phyloP scores from a whole-genome alignment of 2,329 filamentous ascomycete genomes.

The Colletotrichum trifolii region DNA sequence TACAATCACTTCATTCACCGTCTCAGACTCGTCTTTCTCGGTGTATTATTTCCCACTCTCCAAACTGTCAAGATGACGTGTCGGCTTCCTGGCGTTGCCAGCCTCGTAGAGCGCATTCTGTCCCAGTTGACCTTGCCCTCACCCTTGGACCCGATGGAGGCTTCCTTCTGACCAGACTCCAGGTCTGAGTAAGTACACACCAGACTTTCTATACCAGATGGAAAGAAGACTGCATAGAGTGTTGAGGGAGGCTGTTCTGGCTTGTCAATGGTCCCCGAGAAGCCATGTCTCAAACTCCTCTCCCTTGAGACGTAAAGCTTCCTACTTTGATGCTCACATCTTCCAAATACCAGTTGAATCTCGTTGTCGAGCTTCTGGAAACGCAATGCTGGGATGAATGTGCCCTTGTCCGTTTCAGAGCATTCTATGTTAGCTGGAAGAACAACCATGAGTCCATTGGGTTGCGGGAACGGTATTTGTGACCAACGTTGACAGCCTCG shows the following conservation, averaged over 20 bases:
- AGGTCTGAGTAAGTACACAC: conserved; percentile 52
- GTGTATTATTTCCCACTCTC: background rate
- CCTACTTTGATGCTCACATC: conserved; percentile 30
- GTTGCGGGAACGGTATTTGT: conserved; percentile 56
- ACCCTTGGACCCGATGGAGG: conserved; percentile 46
- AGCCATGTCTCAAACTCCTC: conserved; percentile 42
- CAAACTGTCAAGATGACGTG: conserved; percentile 40
- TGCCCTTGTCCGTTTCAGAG: conserved; percentile 57
- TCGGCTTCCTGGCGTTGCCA: conserved; percentile 49
- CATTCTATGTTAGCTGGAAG: conserved; percentile 46
- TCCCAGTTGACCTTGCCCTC: conserved; percentile 37
- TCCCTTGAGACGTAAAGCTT: conserved; percentile 38
- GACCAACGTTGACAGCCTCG: conserved; percentile 47
- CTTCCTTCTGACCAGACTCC: conserved; percentile 51
- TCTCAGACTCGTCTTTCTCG: conserved; percentile 39
- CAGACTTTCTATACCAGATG: conserved; percentile 56
- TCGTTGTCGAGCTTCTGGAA: conserved; percentile 49
- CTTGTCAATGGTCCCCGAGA: background rate
- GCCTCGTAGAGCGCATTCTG: conserved; percentile 55
- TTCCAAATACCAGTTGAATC: conserved; percentile 39
- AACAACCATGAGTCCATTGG: conserved; percentile 53
- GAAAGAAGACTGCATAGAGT: conserved; percentile 51
- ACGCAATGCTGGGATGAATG: conserved; percentile 55
- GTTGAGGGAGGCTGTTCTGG: background rate
- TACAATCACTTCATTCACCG: conserved; percentile 47